phyloP scores from a whole-genome alignment of 2,329 filamentous ascomycete species.

The Sarocladiaceae sp. region DNA sequence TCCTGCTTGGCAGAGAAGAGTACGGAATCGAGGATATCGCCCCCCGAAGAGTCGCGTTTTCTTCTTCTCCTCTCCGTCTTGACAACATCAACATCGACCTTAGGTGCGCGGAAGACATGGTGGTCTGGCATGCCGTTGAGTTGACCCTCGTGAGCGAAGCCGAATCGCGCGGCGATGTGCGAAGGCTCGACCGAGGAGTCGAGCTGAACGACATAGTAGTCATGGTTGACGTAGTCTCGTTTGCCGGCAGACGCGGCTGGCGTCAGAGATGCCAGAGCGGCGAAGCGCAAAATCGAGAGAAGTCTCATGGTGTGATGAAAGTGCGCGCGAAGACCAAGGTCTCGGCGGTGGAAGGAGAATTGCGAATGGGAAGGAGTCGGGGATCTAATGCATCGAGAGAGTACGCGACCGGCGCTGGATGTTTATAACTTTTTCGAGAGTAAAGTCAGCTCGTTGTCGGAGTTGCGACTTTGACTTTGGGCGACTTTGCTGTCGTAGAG shows the following conservation, averaged over 20 bases:
- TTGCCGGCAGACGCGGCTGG: conserved; percentile 41
- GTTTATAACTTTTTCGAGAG: neutral
- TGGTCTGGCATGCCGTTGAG: conserved; percentile 74
- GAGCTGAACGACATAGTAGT: conserved; percentile 92
- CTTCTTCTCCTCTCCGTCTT: conserved; percentile 50
- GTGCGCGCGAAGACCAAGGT: conserved; percentile 1
- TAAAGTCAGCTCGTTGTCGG: neutral
- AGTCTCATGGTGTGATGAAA: conserved; percentile 38
- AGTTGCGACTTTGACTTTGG: neutral
- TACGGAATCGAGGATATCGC: conserved; percentile 60
- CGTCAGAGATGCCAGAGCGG: conserved; percentile 43
- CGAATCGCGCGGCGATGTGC: conserved; percentile 65
- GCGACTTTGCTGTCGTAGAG: neutral
- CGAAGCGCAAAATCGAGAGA: conserved; percentile 45
- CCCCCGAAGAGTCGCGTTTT: conserved; percentile 50
- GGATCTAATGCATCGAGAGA: conserved; percentile 7
- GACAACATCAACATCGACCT: conserved; percentile 54
- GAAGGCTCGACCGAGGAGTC: conserved; percentile 58
- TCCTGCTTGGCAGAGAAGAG: conserved; percentile 71
- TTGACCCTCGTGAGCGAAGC: conserved; percentile 72
- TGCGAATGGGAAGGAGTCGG: too few species aligned
- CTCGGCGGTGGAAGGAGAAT: neutral
- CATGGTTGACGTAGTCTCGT: conserved; percentile 71
- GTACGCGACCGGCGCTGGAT: neutral
- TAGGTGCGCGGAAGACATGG: conserved; percentile 75